Evolutionary conservation across 306 rosid species (phyloP).

Genomic region (Cyamopsis tetragonoloba): DNA sequence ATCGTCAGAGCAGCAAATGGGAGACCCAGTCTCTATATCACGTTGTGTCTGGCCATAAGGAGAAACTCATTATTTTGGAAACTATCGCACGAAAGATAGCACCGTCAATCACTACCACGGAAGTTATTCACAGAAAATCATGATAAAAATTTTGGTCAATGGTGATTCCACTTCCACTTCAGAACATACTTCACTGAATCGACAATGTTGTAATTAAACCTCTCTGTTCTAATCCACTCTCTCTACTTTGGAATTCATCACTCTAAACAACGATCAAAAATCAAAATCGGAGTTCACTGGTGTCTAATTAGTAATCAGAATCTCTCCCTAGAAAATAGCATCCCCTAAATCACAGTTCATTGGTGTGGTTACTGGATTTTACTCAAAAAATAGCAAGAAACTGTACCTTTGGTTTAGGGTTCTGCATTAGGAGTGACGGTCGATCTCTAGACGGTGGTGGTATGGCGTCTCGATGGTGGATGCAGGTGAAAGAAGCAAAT

Average conservation of each 20-base stretch:
- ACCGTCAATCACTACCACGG: slow-evolving; percentile 42
- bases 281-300: neutral
- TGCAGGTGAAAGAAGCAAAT: too few relatives aligned
- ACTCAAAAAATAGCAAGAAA: too few relatives aligned
- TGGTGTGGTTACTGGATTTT: too few relatives aligned
- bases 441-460: too few relatives aligned
- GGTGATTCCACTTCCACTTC: neutral
- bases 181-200: neutral
- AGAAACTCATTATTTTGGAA: slow-evolving; percentile 46
- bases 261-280: neutral
- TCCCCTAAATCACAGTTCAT: too few relatives aligned
- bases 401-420: too few relatives aligned
- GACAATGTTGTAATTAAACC: neutral
- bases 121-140: neutral
- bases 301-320: neutral
- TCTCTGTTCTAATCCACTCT: neutral
- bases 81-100: slow-evolving; percentile 94
- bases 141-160: neutral
- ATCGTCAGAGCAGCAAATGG: slow-evolving; percentile 25
- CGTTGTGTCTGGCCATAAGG: slow-evolving; percentile 15
- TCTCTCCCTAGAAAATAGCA: neutral
- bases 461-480: too few relatives aligned
- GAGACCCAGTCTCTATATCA: slow-evolving; percentile 57
- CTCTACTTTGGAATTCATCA: neutral
- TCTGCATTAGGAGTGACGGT: too few relatives aligned